A percentile compares a stretch with the other conserved stretches of the same genome.
Evolutionary conservation across 768 basidiomycete genomes (phyloP).

Genomic region (Paxillus ammoniavirescens): DNA sequence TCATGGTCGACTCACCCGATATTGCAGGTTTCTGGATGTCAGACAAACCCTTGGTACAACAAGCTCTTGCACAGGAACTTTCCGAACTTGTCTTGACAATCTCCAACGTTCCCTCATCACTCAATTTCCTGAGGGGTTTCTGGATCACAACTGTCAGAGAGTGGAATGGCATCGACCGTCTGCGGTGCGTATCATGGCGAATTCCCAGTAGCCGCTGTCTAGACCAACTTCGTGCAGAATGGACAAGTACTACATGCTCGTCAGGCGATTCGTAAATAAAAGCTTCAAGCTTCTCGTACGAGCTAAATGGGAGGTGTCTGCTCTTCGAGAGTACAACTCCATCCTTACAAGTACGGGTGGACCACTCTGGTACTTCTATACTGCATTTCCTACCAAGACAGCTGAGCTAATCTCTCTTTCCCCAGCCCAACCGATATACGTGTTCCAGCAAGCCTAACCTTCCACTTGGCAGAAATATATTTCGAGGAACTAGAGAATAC

Average conservation of each 20-base stretch:
- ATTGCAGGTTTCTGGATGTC: constrained; percentile 97
- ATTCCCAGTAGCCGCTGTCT: not conserved
- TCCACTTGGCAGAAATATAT: constrained; percentile 88
- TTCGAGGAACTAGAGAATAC: constrained; percentile 84
- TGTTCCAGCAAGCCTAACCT: constrained; percentile 75
- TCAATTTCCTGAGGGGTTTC: constrained; percentile 83
- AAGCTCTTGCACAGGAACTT: constrained; percentile 82
- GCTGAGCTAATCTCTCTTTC: constrained; percentile 8
- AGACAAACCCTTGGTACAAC: constrained; percentile 95
- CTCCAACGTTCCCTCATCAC: constrained; percentile 49
- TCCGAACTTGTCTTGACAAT: constrained; percentile 80
- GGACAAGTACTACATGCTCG: constrained; percentile 97
- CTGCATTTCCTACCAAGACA: not conserved
- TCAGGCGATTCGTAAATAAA: constrained; percentile 84
- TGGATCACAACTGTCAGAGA: constrained; percentile 90
- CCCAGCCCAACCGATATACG: constrained; percentile 65
- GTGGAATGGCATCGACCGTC: constrained; percentile 89
- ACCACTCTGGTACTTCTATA: constrained; percentile 65
- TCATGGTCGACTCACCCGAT: constrained; percentile 3
- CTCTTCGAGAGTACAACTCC: constrained; percentile 60
- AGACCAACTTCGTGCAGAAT: constrained; percentile 49
- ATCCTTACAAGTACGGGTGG: constrained; percentile 71
- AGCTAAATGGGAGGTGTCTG: constrained; percentile 58
- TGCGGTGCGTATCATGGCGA: constrained; percentile 56
- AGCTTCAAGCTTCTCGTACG: constrained; percentile 79